Conservation (phyloP, 768 basidiomycete genomes). For the Suillus paluster region DNA sequence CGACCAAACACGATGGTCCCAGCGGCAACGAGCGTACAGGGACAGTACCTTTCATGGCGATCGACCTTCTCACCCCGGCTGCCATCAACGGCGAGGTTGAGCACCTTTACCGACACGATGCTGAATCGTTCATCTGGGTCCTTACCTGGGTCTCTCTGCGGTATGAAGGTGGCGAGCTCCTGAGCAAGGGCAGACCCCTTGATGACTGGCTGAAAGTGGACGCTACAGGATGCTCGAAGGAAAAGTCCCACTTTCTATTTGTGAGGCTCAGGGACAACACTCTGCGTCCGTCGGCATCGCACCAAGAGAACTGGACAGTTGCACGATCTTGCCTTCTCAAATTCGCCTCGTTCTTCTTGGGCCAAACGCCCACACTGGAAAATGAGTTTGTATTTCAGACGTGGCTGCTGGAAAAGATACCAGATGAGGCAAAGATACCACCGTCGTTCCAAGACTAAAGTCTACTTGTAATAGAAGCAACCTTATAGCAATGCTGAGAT, state of each 20-base stretch:
- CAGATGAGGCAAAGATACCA: too few relatives aligned
- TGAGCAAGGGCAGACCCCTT: background rate
- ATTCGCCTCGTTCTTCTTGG: rapidly evolving
- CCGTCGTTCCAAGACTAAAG: too few relatives aligned
- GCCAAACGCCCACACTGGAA: background rate
- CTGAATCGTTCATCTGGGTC: slow-evolving; percentile 7
- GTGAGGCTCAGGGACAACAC: background rate
- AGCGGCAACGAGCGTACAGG: slow-evolving; percentile 11
- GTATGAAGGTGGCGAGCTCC: background rate
- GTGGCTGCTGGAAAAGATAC: too few relatives aligned
- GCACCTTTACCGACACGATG: slow-evolving; percentile 2
- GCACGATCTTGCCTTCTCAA: background rate
- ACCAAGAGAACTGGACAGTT: background rate
- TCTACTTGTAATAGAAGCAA: too few relatives aligned
- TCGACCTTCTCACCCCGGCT: background rate
- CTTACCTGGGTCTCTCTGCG: background rate
- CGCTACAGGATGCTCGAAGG: background rate
- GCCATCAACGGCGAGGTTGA: background rate
- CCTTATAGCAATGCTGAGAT: too few relatives aligned
- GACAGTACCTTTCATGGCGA: slow-evolving; percentile 19
- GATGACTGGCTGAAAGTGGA: background rate
- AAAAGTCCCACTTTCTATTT: background rate
- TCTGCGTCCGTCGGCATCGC: background rate
- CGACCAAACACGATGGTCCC: background rate
- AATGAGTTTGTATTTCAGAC: too few relatives aligned